Conservation (phyloP, 208 protist genomes). For the Kentomonas sorsogonicus region DNA sequence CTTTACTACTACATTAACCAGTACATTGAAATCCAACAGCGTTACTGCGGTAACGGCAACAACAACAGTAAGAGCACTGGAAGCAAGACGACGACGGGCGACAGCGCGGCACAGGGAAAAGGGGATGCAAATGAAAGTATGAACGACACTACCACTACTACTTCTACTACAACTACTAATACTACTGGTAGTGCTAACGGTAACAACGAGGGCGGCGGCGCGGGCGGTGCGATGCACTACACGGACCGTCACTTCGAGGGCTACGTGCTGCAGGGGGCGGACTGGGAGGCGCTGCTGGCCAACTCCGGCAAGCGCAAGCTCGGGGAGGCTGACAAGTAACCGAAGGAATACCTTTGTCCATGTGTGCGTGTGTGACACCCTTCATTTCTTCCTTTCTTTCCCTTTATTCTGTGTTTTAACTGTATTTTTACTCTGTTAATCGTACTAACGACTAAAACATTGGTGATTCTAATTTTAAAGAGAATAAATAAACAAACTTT, state of each 20-base stretch:
- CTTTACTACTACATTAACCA: constrained; percentile 94
- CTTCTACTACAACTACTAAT: no score
- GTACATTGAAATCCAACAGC: constrained; percentile 89
- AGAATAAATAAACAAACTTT: no score
- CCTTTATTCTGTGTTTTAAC: background rate
- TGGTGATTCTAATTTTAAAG: no score
- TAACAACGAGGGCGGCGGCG: no score
- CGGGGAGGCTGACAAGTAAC: no score
- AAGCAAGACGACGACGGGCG: no score
- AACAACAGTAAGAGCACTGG: constrained; percentile 3
- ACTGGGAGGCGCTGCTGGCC: constrained; percentile 72
- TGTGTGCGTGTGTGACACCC: background rate
- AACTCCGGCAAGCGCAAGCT: no score
- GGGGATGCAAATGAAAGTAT: background rate
- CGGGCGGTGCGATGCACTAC: no score
- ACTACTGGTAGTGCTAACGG: no score
- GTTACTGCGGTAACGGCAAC: constrained; percentile 48
- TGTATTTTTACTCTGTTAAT: background rate
- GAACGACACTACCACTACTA: no score
- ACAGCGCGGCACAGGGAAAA: no score
- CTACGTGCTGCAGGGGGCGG: constrained; percentile 65
- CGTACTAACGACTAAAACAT: background rate
- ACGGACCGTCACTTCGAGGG: constrained; percentile 81
- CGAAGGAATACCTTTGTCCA: no score
- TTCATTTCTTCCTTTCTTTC: background rate